Evolutionary conservation across 257 asterid genomes (phyloP).

Genomic region (Orobanche coerulescens): DNA sequence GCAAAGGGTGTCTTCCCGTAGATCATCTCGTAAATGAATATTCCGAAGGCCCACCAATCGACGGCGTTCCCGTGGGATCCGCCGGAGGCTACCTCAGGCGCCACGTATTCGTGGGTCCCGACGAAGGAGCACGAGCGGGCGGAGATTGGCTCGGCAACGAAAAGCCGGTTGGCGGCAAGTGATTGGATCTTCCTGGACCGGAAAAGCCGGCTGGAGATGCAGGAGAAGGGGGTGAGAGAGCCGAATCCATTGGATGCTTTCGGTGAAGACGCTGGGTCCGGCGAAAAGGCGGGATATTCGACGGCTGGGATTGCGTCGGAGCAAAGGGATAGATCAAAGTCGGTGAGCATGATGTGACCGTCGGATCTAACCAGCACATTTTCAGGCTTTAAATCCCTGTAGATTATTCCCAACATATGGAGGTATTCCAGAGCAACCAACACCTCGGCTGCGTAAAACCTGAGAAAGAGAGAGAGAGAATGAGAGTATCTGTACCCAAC

Average conservation of each 20-base stretch:
- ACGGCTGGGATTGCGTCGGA: constrained; percentile 71
- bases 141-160: constrained; percentile 80
- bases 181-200: constrained; percentile 59
- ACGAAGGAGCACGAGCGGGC: constrained; percentile 82
- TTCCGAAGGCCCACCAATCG: constrained; percentile 90
- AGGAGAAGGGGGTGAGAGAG: constrained; percentile 44
- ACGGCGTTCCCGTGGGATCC: constrained; percentile 83
- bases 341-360: constrained; percentile 89
- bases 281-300: constrained; percentile 43
- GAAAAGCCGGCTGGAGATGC: constrained; percentile 49
- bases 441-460: constrained; percentile 85
- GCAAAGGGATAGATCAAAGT: constrained; percentile 77
- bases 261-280: constrained; percentile 28
- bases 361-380: constrained; percentile 80
- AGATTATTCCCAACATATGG: constrained; percentile 80
- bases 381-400: constrained; percentile 86
- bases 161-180: constrained; percentile 44
- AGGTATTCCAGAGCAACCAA: constrained; percentile 82
- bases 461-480: constrained; percentile 9
- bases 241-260: constrained; percentile 16
- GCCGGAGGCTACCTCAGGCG: constrained; percentile 85
- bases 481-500: too few relatives aligned
- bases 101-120: constrained; percentile 92
- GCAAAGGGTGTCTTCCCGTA: constrained; percentile 79
- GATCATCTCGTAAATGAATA: constrained; percentile 76